Evolutionary conservation across 202 grass and related monocot genomes (phyloP).

Genomic region (Cymbopogon flexuosus): DNA sequence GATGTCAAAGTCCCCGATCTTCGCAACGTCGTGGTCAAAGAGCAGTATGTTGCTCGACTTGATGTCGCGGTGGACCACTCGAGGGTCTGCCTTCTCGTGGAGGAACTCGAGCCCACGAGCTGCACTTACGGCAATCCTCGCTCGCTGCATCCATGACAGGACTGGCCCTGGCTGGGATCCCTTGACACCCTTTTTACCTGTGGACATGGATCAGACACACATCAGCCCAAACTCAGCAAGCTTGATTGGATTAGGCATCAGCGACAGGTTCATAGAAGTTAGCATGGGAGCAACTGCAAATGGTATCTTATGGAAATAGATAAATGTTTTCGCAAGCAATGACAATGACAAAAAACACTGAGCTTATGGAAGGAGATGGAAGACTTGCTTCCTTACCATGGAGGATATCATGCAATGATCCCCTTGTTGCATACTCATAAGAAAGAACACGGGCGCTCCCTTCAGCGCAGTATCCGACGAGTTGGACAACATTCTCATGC

Average conservation of each 20-base stretch:
- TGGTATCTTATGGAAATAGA: neutral
- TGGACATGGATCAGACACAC: neutral
- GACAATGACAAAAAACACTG: neutral
- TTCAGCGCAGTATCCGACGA: slow-evolving; percentile 61
- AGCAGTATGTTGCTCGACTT: slow-evolving; percentile 72
- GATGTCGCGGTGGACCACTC: slow-evolving; percentile 54
- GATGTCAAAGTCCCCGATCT: slow-evolving; percentile 35
- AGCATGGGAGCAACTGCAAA: neutral
- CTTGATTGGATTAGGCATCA: neutral
- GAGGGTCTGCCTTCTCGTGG: slow-evolving; percentile 40
- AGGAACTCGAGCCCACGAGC: slow-evolving; percentile 49
- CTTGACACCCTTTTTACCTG: slow-evolving; percentile 43
- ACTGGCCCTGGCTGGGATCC: slow-evolving; percentile 30
- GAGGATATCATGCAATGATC: slow-evolving; percentile 77
- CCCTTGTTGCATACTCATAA: slow-evolving; percentile 71
- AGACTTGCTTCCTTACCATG: slow-evolving; percentile 48
- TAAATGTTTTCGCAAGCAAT: neutral
- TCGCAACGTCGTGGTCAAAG: slow-evolving; percentile 36
- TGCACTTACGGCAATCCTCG: slow-evolving; percentile 34
- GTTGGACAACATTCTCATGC: slow-evolving; percentile 72
- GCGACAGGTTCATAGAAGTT: neutral
- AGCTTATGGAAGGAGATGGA: no score
- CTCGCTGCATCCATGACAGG: slow-evolving; percentile 43
- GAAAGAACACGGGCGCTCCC: slow-evolving; percentile 69
- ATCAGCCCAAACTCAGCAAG: slow-evolving; percentile 5